Percentiles rank a stretch among this genome's conserved stretches.
Evolutionary conservation across 73 alveolate species (phyloP).

Genomic region (Breviolum minutum): DNA sequence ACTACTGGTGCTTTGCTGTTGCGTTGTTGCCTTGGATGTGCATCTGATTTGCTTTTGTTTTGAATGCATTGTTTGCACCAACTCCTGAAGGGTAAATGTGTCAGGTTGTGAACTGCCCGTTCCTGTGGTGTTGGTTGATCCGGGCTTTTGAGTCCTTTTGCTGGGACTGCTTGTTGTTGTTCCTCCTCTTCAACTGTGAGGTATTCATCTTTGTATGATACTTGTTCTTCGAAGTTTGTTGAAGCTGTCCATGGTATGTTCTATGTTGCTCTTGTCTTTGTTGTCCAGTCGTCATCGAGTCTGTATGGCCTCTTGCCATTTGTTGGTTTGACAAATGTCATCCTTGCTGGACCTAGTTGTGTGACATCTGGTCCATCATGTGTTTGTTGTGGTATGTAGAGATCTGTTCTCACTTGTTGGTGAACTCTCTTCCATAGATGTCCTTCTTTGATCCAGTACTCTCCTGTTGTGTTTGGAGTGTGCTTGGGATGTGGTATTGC

Average conservation of each 20-base stretch:
- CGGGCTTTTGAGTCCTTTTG: neutral
- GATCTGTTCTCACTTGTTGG: neutral
- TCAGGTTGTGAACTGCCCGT: neutral
- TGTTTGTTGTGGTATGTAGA: neutral
- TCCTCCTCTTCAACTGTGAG: neutral
- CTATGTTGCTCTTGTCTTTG: no score
- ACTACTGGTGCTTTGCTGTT: neutral
- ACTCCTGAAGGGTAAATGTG: neutral
- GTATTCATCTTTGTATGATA: neutral
- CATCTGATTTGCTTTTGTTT: neutral
- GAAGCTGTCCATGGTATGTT: neutral
- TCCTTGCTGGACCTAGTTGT: neutral
- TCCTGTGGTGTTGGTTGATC: conserved; percentile 7
- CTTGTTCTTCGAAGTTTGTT: neutral
- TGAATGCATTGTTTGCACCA: neutral
- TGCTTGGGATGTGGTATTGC: neutral
- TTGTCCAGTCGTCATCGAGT: neutral
- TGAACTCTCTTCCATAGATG: neutral
- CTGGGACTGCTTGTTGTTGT: neutral
- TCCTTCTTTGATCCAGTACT: conserved; percentile 13
- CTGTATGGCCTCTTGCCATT: neutral
- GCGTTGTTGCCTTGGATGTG: neutral
- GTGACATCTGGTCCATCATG: neutral
- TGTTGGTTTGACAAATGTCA: neutral
- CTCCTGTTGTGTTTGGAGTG: neutral